These are phyloP conservation scores for Yarrowia keelungensis DNA, from an alignment of 805 yeast genomes.

Conservation along the genomic window DNA sequence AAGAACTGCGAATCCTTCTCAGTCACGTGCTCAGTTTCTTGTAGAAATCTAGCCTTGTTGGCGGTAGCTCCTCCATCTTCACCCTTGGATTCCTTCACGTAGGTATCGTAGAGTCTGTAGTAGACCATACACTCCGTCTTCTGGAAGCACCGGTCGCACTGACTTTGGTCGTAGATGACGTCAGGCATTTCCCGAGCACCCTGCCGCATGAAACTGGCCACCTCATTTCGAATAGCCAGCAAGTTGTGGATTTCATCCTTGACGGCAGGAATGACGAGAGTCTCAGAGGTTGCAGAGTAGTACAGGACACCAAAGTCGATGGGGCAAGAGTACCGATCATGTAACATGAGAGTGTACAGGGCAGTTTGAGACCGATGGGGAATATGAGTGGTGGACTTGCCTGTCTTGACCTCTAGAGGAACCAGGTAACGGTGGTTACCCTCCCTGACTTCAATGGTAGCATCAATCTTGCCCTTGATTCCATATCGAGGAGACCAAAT, in stretches of 20 bases:
- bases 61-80: conserved; percentile 44
- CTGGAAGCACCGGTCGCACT: conserved; percentile 62
- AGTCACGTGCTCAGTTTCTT: conserved; percentile 58
- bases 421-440: conserved; percentile 58
- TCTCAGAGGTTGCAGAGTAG: conserved; percentile 68
- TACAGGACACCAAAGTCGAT: conserved; percentile 70
- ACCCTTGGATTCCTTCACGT: conserved; percentile 62
- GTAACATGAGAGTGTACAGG: conserved; percentile 76
- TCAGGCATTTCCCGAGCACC: conserved; percentile 47
- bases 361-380: conserved; percentile 87
- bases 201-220: conserved; percentile 63
- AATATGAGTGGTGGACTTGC: conserved; percentile 60
- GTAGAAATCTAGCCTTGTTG: conserved; percentile 34
- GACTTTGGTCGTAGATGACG: conserved; percentile 40
- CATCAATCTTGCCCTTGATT: conserved; percentile 87
- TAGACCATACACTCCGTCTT: conserved; percentile 68
- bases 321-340: conserved; percentile 78
- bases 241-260: conserved; percentile 68
- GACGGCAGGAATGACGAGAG: conserved; percentile 61
- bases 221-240: conserved; percentile 71
- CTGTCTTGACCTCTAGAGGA: conserved; percentile 93
- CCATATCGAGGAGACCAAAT: conserved; percentile 94
- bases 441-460: conserved; percentile 67
- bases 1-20: conserved; percentile 62
- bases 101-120: conserved; percentile 62